Evolutionary conservation across 768 basidiomycete species (phyloP).

Genomic region (Termitomyces eurrhizus): DNA sequence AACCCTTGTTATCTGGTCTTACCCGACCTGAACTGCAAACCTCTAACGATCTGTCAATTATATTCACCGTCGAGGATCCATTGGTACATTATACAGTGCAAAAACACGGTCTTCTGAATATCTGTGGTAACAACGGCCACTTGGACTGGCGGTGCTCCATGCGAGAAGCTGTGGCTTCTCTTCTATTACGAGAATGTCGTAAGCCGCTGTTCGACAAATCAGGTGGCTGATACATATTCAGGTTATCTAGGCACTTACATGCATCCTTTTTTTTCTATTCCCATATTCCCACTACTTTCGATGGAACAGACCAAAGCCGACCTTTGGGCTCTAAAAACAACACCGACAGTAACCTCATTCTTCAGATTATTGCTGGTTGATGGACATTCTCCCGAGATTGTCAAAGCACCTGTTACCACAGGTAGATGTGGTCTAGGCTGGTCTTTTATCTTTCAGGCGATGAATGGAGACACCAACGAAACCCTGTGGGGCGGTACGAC

Average conservation of each 20-base stretch:
- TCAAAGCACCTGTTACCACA: not conserved
- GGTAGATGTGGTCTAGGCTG: slow-evolving; percentile 12
- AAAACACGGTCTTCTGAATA: not conserved
- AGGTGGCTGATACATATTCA: not conserved
- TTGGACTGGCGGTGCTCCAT: not conserved
- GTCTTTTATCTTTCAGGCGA: slow-evolving; percentile 1
- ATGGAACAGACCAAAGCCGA: not conserved
- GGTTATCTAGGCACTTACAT: not conserved
- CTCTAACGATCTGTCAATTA: not conserved
- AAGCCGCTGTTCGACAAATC: not conserved
- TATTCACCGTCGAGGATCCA: not conserved
- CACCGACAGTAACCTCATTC: not conserved
- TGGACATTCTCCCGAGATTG: not conserved
- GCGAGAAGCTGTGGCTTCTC: slow-evolving; percentile 3
- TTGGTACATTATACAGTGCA: not conserved
- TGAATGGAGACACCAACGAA: not conserved
- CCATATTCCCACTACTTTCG: not conserved
- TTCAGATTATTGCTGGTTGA: not conserved
- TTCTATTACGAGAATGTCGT: not conserved
- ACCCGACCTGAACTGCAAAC: not conserved
- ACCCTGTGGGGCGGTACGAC: not conserved
- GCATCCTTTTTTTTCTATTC: not conserved
- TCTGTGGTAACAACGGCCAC: not conserved
- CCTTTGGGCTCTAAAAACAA: not conserved
- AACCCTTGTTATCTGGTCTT: not conserved